Percentiles rank a stretch among this genome's conserved stretches.
Conservation (phyloP, 257 asterid genomes). For the Lithospermum erythrorhizon region DNA sequence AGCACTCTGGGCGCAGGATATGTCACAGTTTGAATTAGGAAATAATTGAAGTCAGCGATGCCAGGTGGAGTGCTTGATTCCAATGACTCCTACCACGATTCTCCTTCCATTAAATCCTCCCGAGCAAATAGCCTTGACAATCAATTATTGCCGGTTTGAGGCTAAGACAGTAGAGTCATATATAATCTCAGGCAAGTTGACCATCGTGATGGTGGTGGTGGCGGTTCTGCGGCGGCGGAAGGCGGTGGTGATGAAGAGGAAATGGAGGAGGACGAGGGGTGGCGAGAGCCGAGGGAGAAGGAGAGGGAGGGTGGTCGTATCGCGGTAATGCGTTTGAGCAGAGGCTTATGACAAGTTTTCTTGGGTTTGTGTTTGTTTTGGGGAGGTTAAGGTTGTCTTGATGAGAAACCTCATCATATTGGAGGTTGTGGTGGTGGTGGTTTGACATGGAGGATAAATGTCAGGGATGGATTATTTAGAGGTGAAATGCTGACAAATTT, state of each 20-base stretch:
- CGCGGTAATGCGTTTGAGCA: conserved; percentile 68
- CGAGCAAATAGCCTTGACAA: conserved; percentile 76
- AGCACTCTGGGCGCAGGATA: too few relatives aligned
- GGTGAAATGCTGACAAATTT: too few relatives aligned
- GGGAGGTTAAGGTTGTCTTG: conserved; percentile 15
- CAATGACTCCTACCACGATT: conserved; percentile 43
- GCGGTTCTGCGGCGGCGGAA: conserved; percentile 37
- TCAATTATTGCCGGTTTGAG: too few relatives aligned
- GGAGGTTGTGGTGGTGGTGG: background rate
- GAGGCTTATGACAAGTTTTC: conserved; percentile 41
- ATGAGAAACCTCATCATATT: background rate
- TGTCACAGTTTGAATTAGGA: too few relatives aligned
- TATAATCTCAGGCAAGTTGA: conserved; percentile 25
- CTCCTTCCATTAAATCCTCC: conserved; percentile 59
- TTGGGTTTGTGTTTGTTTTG: conserved; percentile 24
- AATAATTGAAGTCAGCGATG: too few relatives aligned
- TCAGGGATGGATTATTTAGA: conserved; percentile 4
- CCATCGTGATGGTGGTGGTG: background rate
- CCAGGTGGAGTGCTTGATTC: too few relatives aligned
- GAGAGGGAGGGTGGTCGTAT: conserved; percentile 40
- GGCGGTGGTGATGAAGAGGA: conserved; percentile 51
- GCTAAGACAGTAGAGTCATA: conserved; percentile 16
- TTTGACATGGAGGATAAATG: too few relatives aligned
- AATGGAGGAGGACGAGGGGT: conserved; percentile 66
- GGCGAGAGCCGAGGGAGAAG: conserved; percentile 79